Evolutionary conservation across 805 yeast species (phyloP).

Genomic region (Hanseniaspora singularis): DNA sequence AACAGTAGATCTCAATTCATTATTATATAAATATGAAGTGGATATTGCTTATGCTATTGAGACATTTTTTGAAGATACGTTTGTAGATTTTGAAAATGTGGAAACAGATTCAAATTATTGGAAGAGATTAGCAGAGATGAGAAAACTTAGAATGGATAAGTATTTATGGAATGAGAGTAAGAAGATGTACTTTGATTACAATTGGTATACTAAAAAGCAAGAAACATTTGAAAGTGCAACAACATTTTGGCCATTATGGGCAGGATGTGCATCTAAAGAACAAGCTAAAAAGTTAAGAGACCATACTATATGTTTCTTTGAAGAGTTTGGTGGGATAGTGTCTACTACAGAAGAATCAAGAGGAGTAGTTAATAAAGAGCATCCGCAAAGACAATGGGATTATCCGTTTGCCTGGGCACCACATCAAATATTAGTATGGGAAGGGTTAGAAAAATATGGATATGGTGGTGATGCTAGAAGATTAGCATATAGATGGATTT

Average conservation of each 20-base stretch:
- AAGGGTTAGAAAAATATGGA: conserved; percentile 65
- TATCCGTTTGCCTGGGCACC: conserved; percentile 99
- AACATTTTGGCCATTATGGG: conserved; percentile 85
- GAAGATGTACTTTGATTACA: conserved; percentile 75
- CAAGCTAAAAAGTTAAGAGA: conserved; percentile 57
- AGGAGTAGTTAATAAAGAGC: conserved; percentile 52
- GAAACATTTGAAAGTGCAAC: conserved; percentile 75
- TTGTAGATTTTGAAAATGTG: conserved; percentile 31
- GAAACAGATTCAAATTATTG: conserved; percentile 45
- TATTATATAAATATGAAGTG: conserved; percentile 77
- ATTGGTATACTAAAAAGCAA: conserved; percentile 44
- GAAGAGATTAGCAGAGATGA: conserved; percentile 42
- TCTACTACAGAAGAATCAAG: conserved; percentile 69
- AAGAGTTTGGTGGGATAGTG: conserved; percentile 78
- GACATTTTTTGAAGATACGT: conserved; percentile 40
- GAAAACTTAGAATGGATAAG: conserved; percentile 47
- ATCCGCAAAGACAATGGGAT: conserved; percentile 96
- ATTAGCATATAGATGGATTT: conserved; percentile 78
- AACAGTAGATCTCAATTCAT: conserved; percentile 76
- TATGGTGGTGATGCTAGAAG: conserved; percentile 52
- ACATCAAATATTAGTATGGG: conserved; percentile 91
- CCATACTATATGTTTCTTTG: conserved; percentile 54
- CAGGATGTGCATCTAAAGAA: conserved; percentile 50
- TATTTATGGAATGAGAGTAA: conserved; percentile 75
- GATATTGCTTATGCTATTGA: conserved; percentile 64